These are phyloP conservation scores for Chiua sp. DNA, from an alignment of 1,284 basidiomycete species.

Conservation along the genomic window DNA sequence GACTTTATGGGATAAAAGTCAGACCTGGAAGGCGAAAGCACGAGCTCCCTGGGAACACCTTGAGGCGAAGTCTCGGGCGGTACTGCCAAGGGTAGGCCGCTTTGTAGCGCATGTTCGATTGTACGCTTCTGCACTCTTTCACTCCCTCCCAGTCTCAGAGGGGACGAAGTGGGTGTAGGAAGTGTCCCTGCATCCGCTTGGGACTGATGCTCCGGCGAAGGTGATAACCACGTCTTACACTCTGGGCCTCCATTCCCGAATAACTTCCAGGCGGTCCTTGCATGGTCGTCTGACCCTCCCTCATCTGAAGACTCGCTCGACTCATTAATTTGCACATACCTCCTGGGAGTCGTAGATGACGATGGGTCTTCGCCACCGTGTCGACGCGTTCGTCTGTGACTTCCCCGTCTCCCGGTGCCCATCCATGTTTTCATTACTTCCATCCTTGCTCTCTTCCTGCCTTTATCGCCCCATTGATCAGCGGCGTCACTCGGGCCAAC, in stretches of 20 bases:
- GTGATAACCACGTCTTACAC: slow-evolving; percentile 22
- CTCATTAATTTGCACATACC: slow-evolving; percentile 27
- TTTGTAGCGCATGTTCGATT: slow-evolving; percentile 1
- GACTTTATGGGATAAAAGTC: too few species aligned
- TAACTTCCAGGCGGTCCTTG: slow-evolving; percentile 53
- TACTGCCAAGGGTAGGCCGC: not conserved
- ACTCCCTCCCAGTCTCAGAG: slow-evolving; percentile 7
- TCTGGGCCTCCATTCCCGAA: slow-evolving; percentile 44
- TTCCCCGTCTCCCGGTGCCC: slow-evolving; percentile 29
- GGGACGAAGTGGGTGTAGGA: slow-evolving; percentile 35
- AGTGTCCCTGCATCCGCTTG: slow-evolving; percentile 9
- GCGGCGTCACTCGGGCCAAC: slow-evolving; percentile 56
- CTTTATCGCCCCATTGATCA: slow-evolving; percentile 58
- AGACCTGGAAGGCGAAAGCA: not conserved
- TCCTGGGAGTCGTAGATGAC: not conserved
- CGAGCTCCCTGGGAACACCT: slow-evolving; percentile 5
- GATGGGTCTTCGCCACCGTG: not conserved
- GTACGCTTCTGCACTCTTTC: slow-evolving; percentile 11
- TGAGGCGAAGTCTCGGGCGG: not conserved
- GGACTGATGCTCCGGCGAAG: slow-evolving; percentile 18
- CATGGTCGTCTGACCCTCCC: slow-evolving; percentile 51
- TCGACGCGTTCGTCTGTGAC: slow-evolving; percentile 32
- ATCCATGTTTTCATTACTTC: slow-evolving; percentile 52
- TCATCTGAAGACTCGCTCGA: slow-evolving; percentile 51
- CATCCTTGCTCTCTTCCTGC: slow-evolving; percentile 48